A percentile compares a stretch with the other conserved stretches of the same genome.
Conservation (phyloP, 208 protist genomes). For the Wallacemonas sp. region DNA sequence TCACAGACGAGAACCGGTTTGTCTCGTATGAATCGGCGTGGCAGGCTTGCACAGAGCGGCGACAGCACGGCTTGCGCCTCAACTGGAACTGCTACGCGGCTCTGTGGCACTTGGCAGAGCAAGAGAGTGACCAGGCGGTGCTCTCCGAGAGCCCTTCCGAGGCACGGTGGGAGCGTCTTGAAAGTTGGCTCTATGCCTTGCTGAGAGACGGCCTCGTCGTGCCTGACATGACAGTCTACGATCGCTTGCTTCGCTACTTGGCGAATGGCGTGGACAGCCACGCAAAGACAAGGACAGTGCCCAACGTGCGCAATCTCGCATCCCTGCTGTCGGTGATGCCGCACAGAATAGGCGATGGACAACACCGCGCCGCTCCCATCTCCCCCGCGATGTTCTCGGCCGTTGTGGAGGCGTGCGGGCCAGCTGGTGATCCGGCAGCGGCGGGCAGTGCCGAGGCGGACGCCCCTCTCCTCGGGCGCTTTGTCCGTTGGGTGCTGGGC, state of each 20-base stretch:
- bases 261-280: neutral
- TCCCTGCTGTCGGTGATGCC: constrained; percentile 1
- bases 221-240: neutral
- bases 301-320: neutral
- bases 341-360: neutral
- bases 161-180: neutral
- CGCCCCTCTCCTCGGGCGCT: neutral
- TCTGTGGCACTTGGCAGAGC: constrained; percentile 3
- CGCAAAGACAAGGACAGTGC: too few relatives aligned
- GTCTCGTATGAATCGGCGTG: constrained; percentile 20
- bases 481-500: neutral
- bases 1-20: neutral
- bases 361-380: neutral
- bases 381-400: neutral
- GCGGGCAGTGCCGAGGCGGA: too few relatives aligned
- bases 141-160: too few relatives aligned
- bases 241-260: neutral
- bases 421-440: neutral
- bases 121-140: neutral
- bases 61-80: constrained; percentile 27
- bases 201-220: constrained; percentile 1
- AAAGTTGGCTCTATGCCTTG: constrained; percentile 2
- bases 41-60: constrained; percentile 13
- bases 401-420: neutral
- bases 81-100: constrained; percentile 20